These are phyloP conservation scores for Syncephalis plumigaleata DNA, from an alignment of 371 early-diverging fungal species.

Conservation along the genomic window DNA sequence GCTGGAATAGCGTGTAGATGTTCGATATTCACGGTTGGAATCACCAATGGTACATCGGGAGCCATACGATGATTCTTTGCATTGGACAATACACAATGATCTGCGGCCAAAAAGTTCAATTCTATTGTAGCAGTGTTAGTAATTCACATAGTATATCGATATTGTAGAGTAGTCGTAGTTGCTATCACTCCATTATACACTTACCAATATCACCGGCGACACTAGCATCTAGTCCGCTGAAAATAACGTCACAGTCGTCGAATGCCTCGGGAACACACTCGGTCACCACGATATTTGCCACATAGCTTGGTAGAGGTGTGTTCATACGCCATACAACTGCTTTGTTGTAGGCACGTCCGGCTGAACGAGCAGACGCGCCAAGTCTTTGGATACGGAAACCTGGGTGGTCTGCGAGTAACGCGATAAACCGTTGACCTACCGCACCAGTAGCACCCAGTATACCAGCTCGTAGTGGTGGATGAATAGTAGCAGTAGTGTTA, in stretches of 20 bases:
- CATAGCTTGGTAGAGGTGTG: conserved; percentile 46
- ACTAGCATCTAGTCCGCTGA: conserved; percentile 83
- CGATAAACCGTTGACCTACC: conserved; percentile 95
- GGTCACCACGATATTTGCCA: conserved; percentile 38
- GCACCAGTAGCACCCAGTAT: conserved; percentile 95
- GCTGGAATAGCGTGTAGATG: conserved; percentile 68
- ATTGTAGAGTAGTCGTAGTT: background rate
- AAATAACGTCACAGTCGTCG: conserved; percentile 68
- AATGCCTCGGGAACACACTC: conserved; percentile 67
- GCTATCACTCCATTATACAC: background rate
- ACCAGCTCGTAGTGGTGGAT: conserved; percentile 18
- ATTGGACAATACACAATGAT: conserved; percentile 83
- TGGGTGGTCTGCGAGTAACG: conserved; percentile 73
- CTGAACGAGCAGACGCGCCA: conserved; percentile 84
- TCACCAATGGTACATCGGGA: conserved; percentile 76
- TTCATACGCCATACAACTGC: conserved; percentile 80
- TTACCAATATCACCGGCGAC: conserved; percentile 85
- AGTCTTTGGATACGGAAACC: conserved; percentile 67
- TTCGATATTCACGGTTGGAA: conserved; percentile 76
- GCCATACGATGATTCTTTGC: conserved; percentile 89
- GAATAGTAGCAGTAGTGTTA: too few species aligned
- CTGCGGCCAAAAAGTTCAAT: conserved; percentile 63
- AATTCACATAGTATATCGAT: background rate
- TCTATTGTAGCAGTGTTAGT: conserved; percentile 18
- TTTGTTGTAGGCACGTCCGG: conserved; percentile 63